Conservation (phyloP, 352 stramenopile species). For the Phytopythium boreale region DNA sequence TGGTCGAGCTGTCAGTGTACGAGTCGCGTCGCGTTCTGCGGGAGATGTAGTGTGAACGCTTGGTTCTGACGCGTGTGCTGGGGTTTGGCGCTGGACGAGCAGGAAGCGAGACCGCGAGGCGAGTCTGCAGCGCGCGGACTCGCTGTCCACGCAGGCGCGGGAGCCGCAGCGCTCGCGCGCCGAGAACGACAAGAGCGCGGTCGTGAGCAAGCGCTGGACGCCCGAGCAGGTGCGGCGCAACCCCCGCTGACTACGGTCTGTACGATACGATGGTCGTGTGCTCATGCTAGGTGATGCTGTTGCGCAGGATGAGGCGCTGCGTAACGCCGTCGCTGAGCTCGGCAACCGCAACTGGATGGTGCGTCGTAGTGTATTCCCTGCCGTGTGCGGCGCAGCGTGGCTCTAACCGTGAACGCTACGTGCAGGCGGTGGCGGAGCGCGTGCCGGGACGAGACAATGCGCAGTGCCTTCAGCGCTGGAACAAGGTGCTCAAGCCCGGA, state of each 20-base stretch:
- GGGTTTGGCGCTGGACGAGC: background rate
- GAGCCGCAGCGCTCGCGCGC: slow-evolving; percentile 43
- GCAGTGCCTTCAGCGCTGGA: slow-evolving; percentile 86
- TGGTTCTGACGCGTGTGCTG: background rate
- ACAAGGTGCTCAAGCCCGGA: slow-evolving; percentile 90
- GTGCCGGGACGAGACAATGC: slow-evolving; percentile 68
- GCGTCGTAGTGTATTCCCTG: background rate
- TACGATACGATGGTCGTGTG: background rate
- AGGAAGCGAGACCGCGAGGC: slow-evolving; percentile 37
- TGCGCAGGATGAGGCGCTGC: slow-evolving; percentile 72
- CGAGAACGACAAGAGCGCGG: slow-evolving; percentile 43
- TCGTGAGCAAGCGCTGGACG: slow-evolving; percentile 71
- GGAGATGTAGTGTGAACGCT: slow-evolving; percentile 5
- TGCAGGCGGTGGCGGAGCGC: slow-evolving; percentile 53
- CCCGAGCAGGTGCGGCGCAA: slow-evolving; percentile 45
- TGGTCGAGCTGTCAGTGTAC: slow-evolving; percentile 9
- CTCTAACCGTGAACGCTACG: background rate
- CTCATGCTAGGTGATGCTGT: background rate
- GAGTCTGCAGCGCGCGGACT: slow-evolving; percentile 10
- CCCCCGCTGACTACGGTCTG: background rate
- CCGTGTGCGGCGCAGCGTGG: no score
- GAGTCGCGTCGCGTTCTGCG: slow-evolving; percentile 11
- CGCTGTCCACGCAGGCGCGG: slow-evolving; percentile 16
- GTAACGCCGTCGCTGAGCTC: slow-evolving; percentile 68
- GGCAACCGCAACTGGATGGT: slow-evolving; percentile 90